Evolutionary conservation across 495 filamentous ascomycete species (phyloP).

Genomic region (Tetracladium marchalianum): DNA sequence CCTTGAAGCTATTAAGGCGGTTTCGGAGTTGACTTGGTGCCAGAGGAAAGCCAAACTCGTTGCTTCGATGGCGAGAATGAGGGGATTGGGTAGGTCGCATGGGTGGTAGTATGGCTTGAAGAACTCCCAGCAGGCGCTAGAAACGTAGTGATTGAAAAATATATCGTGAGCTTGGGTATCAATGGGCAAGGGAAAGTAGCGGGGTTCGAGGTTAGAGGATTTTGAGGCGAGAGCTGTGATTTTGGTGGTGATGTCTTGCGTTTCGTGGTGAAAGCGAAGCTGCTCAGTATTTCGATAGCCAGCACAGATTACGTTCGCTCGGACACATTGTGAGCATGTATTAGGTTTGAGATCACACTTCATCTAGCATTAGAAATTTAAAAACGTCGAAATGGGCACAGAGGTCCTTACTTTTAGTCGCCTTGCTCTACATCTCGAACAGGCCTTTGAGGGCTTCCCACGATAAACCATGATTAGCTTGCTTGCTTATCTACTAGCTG

Average conservation of each 20-base stretch:
- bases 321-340: conserved; percentile 42
- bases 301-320: conserved; percentile 49
- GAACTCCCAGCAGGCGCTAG: conserved; percentile 20
- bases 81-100: conserved; percentile 21
- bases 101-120: conserved; percentile 18
- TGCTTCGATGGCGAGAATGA: conserved; percentile 31
- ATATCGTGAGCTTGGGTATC: conserved; percentile 29
- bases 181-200: neutral
- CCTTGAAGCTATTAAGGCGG: neutral
- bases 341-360: conserved; percentile 2
- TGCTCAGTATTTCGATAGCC: conserved; percentile 52
- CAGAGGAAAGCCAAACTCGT: conserved; percentile 7
- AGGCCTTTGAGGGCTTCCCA: conserved; percentile 58
- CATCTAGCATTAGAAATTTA: too few species aligned
- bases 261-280: conserved; percentile 56
- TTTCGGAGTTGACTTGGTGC: neutral
- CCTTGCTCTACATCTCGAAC: conserved; percentile 48
- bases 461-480: conserved; percentile 48
- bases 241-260: conserved; percentile 30
- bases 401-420: conserved; percentile 26
- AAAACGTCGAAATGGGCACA: neutral
- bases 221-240: neutral
- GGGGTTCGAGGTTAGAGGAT: neutral
- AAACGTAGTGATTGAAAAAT: conserved; percentile 56
- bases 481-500: neutral